phyloP scores from a whole-genome alignment of 768 basidiomycete genomes.

The Collybia mongolica region DNA sequence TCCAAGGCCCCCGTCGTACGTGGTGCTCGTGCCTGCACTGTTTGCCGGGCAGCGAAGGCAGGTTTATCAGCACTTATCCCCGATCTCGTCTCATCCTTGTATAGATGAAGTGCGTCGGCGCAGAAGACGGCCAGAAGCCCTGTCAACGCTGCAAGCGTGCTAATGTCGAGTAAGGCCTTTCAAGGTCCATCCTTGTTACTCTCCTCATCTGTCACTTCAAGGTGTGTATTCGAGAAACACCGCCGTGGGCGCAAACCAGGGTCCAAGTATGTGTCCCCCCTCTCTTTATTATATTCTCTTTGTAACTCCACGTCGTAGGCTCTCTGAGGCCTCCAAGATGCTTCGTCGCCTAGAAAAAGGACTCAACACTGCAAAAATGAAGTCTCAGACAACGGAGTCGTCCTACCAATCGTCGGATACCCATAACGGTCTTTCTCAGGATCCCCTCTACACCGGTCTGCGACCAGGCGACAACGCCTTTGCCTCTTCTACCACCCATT shows the following conservation, averaged over 20 bases:
- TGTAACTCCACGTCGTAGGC: constrained; percentile 35
- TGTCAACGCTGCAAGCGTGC: constrained; percentile 86
- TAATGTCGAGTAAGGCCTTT: constrained; percentile 61
- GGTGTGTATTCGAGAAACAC: constrained; percentile 88
- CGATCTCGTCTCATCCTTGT: constrained; percentile 14
- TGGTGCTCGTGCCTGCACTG: constrained; percentile 73
- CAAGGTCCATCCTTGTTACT: constrained; percentile 12
- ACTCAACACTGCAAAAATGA: constrained; percentile 73
- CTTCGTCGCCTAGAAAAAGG: constrained; percentile 84
- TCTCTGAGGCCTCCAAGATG: constrained; percentile 90
- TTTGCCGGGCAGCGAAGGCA: constrained; percentile 84
- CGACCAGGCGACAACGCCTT: constrained; percentile 32
- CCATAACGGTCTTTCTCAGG: constrained; percentile 24
- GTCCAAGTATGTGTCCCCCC: constrained; percentile 62
- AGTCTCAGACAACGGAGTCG: constrained; percentile 47
- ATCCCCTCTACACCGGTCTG: constrained; percentile 25
- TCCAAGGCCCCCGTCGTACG: constrained; percentile 49
- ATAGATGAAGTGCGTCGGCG: constrained; percentile 91
- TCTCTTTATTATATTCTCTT: constrained; percentile 7
- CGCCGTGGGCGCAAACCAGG: constrained; percentile 86
- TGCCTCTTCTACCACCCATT: constrained; percentile 31
- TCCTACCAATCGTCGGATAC: constrained; percentile 33
- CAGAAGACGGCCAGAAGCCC: constrained; percentile 77
- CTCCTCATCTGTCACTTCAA: constrained; percentile 25
- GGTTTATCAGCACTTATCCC: constrained; percentile 13